These are phyloP conservation scores for Hericium alpestre DNA, from an alignment of 768 basidiomycete genomes.

Conservation along the genomic window DNA sequence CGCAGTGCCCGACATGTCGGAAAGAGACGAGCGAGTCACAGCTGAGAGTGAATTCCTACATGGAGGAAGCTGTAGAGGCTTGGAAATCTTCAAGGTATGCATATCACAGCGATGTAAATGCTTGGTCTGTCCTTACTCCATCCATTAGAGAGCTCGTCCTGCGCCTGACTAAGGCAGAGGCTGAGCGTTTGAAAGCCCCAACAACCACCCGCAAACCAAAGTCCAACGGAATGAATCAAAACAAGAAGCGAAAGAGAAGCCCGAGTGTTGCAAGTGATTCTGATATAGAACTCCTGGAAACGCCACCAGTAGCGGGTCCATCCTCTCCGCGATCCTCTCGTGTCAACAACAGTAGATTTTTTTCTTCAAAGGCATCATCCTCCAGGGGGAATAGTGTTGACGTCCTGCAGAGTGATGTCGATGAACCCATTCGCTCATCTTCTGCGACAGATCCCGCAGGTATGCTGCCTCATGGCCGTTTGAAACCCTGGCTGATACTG, in stretches of 20 bases:
- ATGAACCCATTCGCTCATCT: neutral
- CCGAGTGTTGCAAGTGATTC: neutral
- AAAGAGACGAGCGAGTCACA: conserved; percentile 20
- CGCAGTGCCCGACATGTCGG: conserved; percentile 29
- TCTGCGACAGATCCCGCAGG: neutral
- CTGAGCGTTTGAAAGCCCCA: neutral
- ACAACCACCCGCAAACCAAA: neutral
- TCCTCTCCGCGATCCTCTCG: neutral
- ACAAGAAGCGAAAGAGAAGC: conserved; percentile 14
- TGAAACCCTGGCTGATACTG: too few relatives aligned
- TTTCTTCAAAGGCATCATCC: neutral
- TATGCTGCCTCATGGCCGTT: neutral
- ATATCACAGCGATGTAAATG: neutral
- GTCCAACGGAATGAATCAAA: conserved; percentile 1
- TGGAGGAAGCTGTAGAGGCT: conserved; percentile 27
- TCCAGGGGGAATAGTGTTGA: neutral
- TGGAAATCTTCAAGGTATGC: conserved; percentile 27
- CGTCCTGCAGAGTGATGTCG: neutral
- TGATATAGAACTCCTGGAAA: neutral
- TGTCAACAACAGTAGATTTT: neutral
- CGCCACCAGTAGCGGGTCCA: neutral
- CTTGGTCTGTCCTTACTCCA: too few relatives aligned
- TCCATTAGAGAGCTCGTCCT: conserved; percentile 8
- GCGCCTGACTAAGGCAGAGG: neutral
- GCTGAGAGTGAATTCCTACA: conserved; percentile 25